Evolutionary conservation across 768 basidiomycete species (phyloP).

Genomic region (Rhodosporidiobolus sp.): DNA sequence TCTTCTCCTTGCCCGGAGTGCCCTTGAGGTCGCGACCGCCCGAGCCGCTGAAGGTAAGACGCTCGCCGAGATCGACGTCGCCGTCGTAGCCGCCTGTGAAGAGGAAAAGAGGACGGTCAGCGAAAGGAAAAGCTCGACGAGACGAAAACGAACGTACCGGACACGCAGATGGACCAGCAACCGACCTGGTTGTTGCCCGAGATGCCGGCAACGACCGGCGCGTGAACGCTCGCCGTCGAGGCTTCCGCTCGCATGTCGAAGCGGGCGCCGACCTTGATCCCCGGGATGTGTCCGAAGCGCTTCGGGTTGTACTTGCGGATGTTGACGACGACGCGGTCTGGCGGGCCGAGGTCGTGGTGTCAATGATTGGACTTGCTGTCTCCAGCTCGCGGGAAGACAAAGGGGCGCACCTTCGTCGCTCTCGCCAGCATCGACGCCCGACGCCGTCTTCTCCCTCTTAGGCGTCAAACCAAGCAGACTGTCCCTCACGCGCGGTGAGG

Average conservation of each 20-base stretch:
- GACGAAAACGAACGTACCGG: too few species aligned
- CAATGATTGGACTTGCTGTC: too few species aligned
- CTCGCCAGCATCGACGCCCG: neutral
- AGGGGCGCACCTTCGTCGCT: neutral
- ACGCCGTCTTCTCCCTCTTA: too few species aligned
- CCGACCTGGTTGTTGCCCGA: slow-evolving; percentile 61
- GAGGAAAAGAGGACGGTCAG: neutral
- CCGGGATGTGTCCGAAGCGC: slow-evolving; percentile 75
- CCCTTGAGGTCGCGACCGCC: slow-evolving; percentile 81
- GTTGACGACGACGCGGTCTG: neutral
- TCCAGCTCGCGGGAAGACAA: too few species aligned
- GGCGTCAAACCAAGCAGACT: too few species aligned
- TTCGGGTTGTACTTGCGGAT: slow-evolving; percentile 50
- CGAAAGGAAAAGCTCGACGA: slow-evolving; percentile 45
- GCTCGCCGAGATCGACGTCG: slow-evolving; percentile 41
- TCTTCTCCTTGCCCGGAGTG: slow-evolving; percentile 75
- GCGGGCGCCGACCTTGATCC: slow-evolving; percentile 72
- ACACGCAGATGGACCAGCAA: slow-evolving; percentile 79
- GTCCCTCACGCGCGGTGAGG: too few species aligned
- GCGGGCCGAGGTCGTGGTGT: neutral
- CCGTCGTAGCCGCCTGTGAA: slow-evolving; percentile 41
- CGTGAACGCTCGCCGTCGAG: slow-evolving; percentile 46
- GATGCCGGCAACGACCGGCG: slow-evolving; percentile 82
- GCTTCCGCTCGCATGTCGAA: slow-evolving; percentile 57
- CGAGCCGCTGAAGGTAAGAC: slow-evolving; percentile 48